Conservation (phyloP, 148 eudicot species). For the Euryodendron excelsum region DNA sequence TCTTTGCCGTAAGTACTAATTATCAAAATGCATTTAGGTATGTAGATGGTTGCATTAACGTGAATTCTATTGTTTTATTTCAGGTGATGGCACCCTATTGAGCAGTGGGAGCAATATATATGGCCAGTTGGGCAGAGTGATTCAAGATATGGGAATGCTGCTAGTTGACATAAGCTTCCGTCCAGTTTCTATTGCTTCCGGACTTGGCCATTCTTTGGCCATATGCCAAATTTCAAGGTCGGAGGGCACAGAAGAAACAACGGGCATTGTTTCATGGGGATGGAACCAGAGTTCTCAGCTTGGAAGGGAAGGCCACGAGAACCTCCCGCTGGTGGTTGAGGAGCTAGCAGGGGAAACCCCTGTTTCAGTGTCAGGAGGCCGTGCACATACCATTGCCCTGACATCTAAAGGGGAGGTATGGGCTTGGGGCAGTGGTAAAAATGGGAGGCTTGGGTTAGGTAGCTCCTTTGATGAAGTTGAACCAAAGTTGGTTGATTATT, state of each 20-base stretch:
- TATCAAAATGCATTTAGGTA: not conserved
- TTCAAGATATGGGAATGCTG: slow-evolving; percentile 51
- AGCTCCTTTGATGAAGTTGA: slow-evolving; percentile 79
- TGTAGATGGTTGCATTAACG: slow-evolving; percentile 6
- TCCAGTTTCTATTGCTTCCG: slow-evolving; percentile 65
- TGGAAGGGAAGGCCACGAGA: slow-evolving; percentile 71
- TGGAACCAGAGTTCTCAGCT: slow-evolving; percentile 87
- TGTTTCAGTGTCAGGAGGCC: slow-evolving; percentile 60
- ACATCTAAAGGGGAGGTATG: slow-evolving; percentile 57
- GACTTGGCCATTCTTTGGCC: slow-evolving; percentile 87
- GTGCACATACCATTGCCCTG: slow-evolving; percentile 78
- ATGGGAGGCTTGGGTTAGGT: slow-evolving; percentile 91
- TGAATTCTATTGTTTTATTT: slow-evolving; percentile 9
- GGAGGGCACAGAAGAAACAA: slow-evolving; percentile 17
- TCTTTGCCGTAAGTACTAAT: slow-evolving; percentile 65
- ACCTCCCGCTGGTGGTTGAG: slow-evolving; percentile 51
- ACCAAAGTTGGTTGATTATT: slow-evolving; percentile 54
- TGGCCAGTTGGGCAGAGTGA: slow-evolving; percentile 71
- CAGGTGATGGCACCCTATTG: slow-evolving; percentile 76
- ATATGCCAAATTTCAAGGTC: slow-evolving; percentile 43
- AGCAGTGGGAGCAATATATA: slow-evolving; percentile 88
- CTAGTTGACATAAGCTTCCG: slow-evolving; percentile 48
- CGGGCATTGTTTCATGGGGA: slow-evolving; percentile 75
- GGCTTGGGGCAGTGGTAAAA: slow-evolving; percentile 95
- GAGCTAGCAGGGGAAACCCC: slow-evolving; percentile 52